These are phyloP conservation scores for Endoconidiophora polonica DNA, from an alignment of 2,329 filamentous ascomycete species.

Conservation along the genomic window DNA sequence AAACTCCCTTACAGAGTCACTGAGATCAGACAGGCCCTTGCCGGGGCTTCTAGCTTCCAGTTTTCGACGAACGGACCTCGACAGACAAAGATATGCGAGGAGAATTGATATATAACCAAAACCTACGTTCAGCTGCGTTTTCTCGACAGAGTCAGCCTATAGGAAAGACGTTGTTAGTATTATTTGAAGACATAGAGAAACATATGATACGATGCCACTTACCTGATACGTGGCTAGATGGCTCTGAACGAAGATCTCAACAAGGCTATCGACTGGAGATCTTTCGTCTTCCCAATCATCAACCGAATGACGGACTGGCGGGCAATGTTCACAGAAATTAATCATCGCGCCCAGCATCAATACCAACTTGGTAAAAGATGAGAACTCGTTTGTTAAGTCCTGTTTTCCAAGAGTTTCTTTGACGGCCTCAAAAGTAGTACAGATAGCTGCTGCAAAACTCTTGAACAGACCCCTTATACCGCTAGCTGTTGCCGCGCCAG, in stretches of 20 bases:
- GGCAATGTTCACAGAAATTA: constrained; percentile 69
- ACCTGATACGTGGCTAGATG: constrained; percentile 52
- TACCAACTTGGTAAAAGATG: constrained; percentile 51
- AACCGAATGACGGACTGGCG: constrained; percentile 34
- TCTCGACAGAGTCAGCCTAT: constrained; percentile 54
- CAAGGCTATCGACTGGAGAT: constrained; percentile 38
- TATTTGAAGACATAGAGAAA: not conserved
- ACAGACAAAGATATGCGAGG: constrained; percentile 62
- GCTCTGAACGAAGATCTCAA: constrained; percentile 50
- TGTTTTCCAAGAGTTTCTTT: constrained; percentile 31
- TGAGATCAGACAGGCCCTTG: constrained; percentile 28
- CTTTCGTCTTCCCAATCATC: constrained; percentile 19
- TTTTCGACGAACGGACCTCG: constrained; percentile 26
- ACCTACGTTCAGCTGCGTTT: constrained; percentile 64
- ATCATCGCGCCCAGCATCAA: constrained; percentile 70
- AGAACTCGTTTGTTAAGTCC: constrained; percentile 27
- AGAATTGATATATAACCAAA: constrained; percentile 76
- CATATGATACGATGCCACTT: constrained; percentile 20
- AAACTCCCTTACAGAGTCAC: constrained; percentile 38
- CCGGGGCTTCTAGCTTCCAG: constrained; percentile 27
- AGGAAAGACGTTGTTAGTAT: constrained; percentile 13
- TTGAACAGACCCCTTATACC: constrained; percentile 40
- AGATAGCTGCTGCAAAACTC: constrained; percentile 31
- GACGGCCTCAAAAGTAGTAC: constrained; percentile 32
- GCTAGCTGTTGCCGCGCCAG: constrained; percentile 51